Conservation (phyloP, 305 asterid genomes). For the Fraxinus velutina region DNA sequence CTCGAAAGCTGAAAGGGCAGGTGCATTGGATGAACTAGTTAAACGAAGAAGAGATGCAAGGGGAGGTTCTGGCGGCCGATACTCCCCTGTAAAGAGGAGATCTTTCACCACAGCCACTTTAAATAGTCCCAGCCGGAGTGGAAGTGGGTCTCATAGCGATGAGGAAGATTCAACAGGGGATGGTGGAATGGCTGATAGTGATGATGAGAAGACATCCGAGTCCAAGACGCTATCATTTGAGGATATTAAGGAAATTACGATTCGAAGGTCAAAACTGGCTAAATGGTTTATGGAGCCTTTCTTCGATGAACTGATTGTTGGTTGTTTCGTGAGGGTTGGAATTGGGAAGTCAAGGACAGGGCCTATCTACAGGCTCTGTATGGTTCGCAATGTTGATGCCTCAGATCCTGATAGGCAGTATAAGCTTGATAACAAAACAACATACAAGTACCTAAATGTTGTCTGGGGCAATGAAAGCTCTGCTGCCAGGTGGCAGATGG, state of each 20-base stretch:
- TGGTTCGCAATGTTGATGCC: constrained; percentile 77
- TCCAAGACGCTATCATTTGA: constrained; percentile 71
- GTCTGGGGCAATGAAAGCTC: constrained; percentile 93
- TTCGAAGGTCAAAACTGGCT: constrained; percentile 79
- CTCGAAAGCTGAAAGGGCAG: constrained; percentile 75
- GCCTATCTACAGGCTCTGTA: constrained; percentile 80
- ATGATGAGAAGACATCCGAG: constrained; percentile 71
- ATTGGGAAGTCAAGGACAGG: constrained; percentile 86
- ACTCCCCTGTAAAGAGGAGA: constrained; percentile 82
- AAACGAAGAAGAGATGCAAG: constrained; percentile 76
- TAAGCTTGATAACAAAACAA: constrained; percentile 85
- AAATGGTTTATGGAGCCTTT: constrained; percentile 99
- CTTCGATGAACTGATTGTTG: constrained; percentile 88
- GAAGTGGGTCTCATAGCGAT: constrained; percentile 75
- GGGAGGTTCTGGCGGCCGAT: constrained; percentile 64
- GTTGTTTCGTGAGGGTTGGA: constrained; percentile 93
- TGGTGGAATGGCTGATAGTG: constrained; percentile 86
- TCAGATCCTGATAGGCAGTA: constrained; percentile 78
- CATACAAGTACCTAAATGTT: constrained; percentile 72
- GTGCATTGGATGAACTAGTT: constrained; percentile 77
- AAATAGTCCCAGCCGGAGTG: constrained; percentile 72
- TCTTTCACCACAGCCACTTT: constrained; percentile 54
- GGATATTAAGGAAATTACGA: constrained; percentile 79
- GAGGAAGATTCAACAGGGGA: constrained; percentile 77
- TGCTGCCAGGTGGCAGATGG: constrained; percentile 99